Evolutionary conservation across 257 asterid genomes (phyloP).

Genomic region (Penstemon newberryi): DNA sequence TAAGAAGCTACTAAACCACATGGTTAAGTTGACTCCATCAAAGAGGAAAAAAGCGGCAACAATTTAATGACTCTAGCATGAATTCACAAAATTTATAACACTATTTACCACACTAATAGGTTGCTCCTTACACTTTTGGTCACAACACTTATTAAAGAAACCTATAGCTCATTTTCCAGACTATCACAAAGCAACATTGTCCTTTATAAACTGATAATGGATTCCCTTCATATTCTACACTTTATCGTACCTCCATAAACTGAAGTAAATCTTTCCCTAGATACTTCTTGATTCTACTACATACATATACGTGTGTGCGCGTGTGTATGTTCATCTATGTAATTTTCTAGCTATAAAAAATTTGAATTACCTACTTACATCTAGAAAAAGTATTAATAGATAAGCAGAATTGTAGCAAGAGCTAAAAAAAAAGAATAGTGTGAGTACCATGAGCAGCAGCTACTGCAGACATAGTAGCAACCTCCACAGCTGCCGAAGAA

Average conservation of each 20-base stretch:
- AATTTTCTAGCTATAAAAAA: neutral
- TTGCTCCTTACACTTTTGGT: neutral
- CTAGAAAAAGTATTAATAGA: neutral
- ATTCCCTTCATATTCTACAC: neutral
- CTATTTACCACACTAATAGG: no score
- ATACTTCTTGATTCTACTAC: neutral
- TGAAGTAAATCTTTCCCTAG: neutral
- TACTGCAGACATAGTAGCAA: slow-evolving; percentile 93
- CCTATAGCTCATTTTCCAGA: neutral
- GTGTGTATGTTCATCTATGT: neutral
- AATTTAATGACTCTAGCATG: neutral
- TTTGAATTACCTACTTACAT: neutral
- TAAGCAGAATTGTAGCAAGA: slow-evolving; percentile 1
- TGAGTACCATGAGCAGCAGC: slow-evolving; percentile 87
- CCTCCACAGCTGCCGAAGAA: slow-evolving; percentile 96
- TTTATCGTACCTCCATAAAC: neutral
- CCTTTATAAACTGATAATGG: neutral
- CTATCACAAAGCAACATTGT: no score
- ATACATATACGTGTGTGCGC: neutral
- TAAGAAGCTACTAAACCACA: slow-evolving; percentile 2
- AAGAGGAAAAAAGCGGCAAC: slow-evolving; percentile 1
- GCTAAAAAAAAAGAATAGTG: slow-evolving; percentile 8
- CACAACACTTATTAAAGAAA: neutral
- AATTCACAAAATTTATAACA: neutral
- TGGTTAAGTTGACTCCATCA: neutral